These are phyloP conservation scores for Hymenoscyphus scutula DNA, from an alignment of 2,329 filamentous ascomycete genomes.

Conservation along the genomic window DNA sequence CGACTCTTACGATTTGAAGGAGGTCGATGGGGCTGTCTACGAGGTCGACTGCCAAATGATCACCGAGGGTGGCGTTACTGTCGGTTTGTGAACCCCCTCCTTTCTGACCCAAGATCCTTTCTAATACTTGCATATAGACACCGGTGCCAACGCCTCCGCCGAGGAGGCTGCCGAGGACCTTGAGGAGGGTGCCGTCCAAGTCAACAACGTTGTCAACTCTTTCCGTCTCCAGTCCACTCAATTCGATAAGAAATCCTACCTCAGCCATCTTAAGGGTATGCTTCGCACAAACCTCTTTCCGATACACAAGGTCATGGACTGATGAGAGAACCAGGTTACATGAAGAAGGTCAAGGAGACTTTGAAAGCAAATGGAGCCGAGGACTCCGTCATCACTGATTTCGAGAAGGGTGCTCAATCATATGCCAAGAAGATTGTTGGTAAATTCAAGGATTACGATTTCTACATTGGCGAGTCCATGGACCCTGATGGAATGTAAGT, in stretches of 20 bases:
- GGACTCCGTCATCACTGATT: slow-evolving; percentile 68
- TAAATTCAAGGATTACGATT: slow-evolving; percentile 96
- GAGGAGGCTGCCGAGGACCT: slow-evolving; percentile 77
- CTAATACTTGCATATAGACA: slow-evolving; percentile 53
- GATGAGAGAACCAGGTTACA: slow-evolving; percentile 62
- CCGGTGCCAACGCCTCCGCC: slow-evolving; percentile 93
- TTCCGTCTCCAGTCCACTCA: slow-evolving; percentile 80
- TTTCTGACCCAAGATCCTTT: slow-evolving; percentile 1
- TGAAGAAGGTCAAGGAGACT: slow-evolving; percentile 79
- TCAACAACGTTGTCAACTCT: slow-evolving; percentile 91
- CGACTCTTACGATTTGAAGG: slow-evolving; percentile 84
- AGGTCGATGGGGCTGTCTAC: slow-evolving; percentile 76
- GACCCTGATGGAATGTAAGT: slow-evolving; percentile 90
- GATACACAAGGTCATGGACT: slow-evolving; percentile 13
- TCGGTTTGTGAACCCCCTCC: slow-evolving; percentile 51
- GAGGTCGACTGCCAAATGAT: slow-evolving; percentile 94
- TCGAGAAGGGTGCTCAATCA: slow-evolving; percentile 70
- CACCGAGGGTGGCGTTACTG: slow-evolving; percentile 68
- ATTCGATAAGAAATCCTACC: slow-evolving; percentile 88
- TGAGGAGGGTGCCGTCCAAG: slow-evolving; percentile 68
- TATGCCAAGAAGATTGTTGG: slow-evolving; percentile 77
- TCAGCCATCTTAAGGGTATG: slow-evolving; percentile 80
- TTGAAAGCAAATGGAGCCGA: slow-evolving; percentile 62
- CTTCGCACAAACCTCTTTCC: slow-evolving; percentile 6
- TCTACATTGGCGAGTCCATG: slow-evolving; percentile 90